phyloP scores from a whole-genome alignment of 1,139 yeast species.

The Blastobotrys apis region DNA sequence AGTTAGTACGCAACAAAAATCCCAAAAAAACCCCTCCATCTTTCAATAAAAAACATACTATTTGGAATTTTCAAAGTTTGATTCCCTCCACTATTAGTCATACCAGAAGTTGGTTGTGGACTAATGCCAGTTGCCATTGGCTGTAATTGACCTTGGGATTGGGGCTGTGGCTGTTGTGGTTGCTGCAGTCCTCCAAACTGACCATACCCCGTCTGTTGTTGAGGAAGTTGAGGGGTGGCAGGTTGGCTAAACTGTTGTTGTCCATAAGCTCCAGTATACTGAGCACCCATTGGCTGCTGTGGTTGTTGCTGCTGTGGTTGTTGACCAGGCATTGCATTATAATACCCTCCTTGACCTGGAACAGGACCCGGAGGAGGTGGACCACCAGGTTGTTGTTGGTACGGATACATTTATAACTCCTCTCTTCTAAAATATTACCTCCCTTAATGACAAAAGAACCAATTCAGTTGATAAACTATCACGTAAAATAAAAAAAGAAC shows the following conservation, averaged over 20 bases:
- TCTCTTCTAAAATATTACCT: neutral
- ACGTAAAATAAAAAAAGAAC: neutral
- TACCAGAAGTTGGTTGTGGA: constrained; percentile 2
- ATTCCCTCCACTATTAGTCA: constrained; percentile 9
- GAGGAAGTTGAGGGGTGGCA: constrained; percentile 18
- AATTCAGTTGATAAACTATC: neutral
- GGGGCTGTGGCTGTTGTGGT: constrained; percentile 25
- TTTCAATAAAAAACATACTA: constrained; percentile 28
- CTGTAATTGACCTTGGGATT: neutral
- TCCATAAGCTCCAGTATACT: constrained; percentile 8
- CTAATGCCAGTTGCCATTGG: neutral
- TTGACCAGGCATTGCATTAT: constrained; percentile 8
- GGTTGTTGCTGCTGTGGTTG: constrained; percentile 9
- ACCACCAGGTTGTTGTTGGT: constrained; percentile 14
- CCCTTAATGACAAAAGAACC: neutral
- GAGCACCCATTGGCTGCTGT: constrained; percentile 7
- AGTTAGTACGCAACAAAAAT: neutral
- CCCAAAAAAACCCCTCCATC: neutral
- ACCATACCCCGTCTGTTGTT: constrained; percentile 23
- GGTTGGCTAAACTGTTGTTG: constrained; percentile 6
- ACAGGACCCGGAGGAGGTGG: constrained; percentile 9
- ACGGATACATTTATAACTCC: constrained; percentile 14
- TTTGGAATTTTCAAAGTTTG: constrained; percentile 25
- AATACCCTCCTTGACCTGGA: constrained; percentile 1
- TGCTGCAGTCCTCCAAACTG: constrained; percentile 30